Evolutionary conservation across 345 rosid genomes (phyloP), one percentile per base, ranked within the genome.

Genomic region (Sonneratia alba): DNA sequence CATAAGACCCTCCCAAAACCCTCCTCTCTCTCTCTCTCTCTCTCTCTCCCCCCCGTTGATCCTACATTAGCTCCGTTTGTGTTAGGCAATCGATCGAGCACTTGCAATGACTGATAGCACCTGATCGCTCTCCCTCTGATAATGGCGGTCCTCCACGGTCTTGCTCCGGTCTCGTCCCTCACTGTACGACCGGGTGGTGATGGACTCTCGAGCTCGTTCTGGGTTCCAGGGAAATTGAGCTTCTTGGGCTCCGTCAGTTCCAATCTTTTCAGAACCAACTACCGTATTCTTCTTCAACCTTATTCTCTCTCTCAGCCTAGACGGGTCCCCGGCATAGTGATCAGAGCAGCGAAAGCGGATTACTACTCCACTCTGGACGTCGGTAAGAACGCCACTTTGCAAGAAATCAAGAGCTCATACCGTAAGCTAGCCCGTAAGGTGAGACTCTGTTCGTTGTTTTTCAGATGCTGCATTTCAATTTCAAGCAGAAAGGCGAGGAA

Each of bases 391-490:
- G 97, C 98, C 22, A 68, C 88, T 32, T 81, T 84, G 83, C 90
- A 86, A 70, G 98, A 93, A 67, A 91, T 91, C 76, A 89, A 93
- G 73, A 71, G 85, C 76, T 78, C 97, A 34, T 93, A 91, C 73
- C 82, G 88, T 69, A 89, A 86, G 75, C 98, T 91, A 36, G 97
- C 98, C 74, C 98, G 94, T 75, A 82, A 93, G 94, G 98, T 93
- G 73, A 37, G 80, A 13, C 72, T 15, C 53, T 4, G 19, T 27
- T 19, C 69, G 42, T 21, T 19, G 19, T 61, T 24, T 13, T 72
- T 19, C 37, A 3, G 6, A 24, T 62, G 38, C 37, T 62, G 66
- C 36, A 9, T 34, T 22, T 21, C 19, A 48, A 48, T 14, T 48
- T 19, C 4, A 1, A 21, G 22, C 59, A 53, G 22, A 53, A 53